Evolutionary conservation across 1,284 basidiomycete genomes (phyloP), one percentile per base, ranked within the genome.

Genomic region (Pseudozyma flocculosa): DNA sequence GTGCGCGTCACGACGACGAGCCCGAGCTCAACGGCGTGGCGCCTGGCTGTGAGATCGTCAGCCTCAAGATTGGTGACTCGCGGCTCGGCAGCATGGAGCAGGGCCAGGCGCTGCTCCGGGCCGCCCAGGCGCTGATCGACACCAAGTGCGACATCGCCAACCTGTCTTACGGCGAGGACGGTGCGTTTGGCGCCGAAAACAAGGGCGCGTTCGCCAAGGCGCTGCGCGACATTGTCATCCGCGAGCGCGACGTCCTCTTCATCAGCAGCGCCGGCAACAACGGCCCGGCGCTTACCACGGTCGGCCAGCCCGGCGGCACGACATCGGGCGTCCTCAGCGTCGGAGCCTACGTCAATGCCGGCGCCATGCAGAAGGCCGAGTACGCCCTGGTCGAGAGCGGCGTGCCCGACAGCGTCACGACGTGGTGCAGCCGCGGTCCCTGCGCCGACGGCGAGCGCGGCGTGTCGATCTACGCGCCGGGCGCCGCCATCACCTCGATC

Each of bases 351-450:
- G 78, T 78, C 47, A 76, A 67, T 30, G 72, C 68, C 15, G 75
- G 75, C 18, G 57, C 63, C 14, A 79, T 79, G 78, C 78, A 78
- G 54, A 63, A 72, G 47, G 73, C 76, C 9, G 76, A 79, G 56
- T 79, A 79, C 42, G 73, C 78, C 11, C 65, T 79, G 18, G 68
- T 79, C 23, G 78, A 77, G 32, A 48, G 70, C 26, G 72, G 63
- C 8, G 76, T 78, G 15, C 67, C 63, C 19, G 70, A 73, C 54
- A 72, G 65, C 32, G 69, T 72, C 22, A 78, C 76, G 32, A 79
- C 78, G 18, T 79, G 78, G 78, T 78, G 73, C 47, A 75, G 72
- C 42, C 69, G 78, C n/a, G 78, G 78, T 15, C 78, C 78, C 11
- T 65, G 70, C 9, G 49, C 68, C 23, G 78, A 79, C 40, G 78